Evolutionary conservation across 495 filamentous ascomycete species (phyloP).

Genomic region (Stereocaulon alpinum): DNA sequence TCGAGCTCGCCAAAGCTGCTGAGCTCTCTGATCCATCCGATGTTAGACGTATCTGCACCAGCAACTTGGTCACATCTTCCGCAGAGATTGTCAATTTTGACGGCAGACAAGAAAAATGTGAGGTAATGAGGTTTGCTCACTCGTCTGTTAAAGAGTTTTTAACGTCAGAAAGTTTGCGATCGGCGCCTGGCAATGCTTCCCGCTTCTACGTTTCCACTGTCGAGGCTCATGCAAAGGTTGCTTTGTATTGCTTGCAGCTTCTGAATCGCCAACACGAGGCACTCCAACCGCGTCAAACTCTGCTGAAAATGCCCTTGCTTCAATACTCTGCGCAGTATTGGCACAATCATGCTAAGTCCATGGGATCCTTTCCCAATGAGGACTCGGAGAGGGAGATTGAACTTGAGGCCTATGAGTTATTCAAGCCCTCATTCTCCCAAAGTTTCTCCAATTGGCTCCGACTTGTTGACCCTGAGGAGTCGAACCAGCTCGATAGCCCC

Average conservation of each 20-base stretch:
- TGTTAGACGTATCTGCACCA: slow-evolving; percentile 2
- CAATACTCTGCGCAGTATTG: not conserved
- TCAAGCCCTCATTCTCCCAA: not conserved
- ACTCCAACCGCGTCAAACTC: not conserved
- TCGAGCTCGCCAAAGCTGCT: not conserved
- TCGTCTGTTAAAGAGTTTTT: slow-evolving; percentile 5
- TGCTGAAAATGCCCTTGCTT: not conserved
- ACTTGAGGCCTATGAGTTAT: not conserved
- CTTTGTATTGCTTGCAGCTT: not conserved
- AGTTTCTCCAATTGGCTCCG: not conserved
- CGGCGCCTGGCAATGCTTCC: not conserved
- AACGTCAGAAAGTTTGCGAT: not conserved
- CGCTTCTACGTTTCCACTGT: not conserved
- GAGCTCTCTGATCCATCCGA: not conserved
- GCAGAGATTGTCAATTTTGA: not conserved
- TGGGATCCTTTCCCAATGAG: not conserved
- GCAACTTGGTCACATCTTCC: not conserved
- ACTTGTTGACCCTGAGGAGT: not conserved
- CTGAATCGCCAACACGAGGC: not conserved
- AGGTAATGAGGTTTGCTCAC: not conserved
- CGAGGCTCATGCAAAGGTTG: not conserved
- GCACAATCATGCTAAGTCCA: not conserved
- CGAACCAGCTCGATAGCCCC: no score
- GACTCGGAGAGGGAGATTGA: not conserved
- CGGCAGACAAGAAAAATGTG: not conserved